A percentile compares a stretch with the other conserved stretches of the same genome.
These are phyloP conservation scores for Colletotrichum sp. DNA, from an alignment of 2,329 filamentous ascomycete genomes.

Conservation along the genomic window DNA sequence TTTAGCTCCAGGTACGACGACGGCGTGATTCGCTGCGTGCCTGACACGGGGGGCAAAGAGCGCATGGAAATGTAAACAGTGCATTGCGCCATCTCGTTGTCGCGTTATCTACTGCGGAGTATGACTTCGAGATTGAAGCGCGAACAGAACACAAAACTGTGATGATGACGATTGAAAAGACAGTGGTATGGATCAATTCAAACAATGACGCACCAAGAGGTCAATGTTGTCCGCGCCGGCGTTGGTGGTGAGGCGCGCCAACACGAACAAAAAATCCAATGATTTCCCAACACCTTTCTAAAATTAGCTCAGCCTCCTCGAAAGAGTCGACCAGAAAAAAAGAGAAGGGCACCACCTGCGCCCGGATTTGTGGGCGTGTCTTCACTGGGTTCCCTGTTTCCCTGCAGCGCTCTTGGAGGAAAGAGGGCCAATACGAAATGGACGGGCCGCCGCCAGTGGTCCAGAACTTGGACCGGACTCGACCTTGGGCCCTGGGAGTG, in stretches of 20 bases:
- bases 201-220: not conserved
- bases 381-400: not conserved
- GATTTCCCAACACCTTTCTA: not conserved
- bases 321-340: not conserved
- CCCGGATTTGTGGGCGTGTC: not conserved
- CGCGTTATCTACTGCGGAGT: not conserved
- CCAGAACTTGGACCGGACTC: not conserved
- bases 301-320: not conserved
- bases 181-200: not conserved
- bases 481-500: not conserved
- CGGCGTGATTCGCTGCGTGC: not conserved
- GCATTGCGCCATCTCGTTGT: not conserved
- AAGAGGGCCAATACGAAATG: not conserved
- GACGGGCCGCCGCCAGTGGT: not conserved
- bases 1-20: conserved; percentile 8
- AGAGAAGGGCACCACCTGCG: not conserved
- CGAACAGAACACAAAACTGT: not conserved
- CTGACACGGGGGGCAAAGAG: not conserved
- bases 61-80: not conserved
- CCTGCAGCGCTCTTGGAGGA: not conserved
- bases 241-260: not conserved
- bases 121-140: not conserved
- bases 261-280: not conserved
- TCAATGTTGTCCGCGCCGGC: not conserved
- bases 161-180: not conserved